phyloP scores from a whole-genome alignment of 169 alveolate genomes.

The Eimeria praecox region DNA sequence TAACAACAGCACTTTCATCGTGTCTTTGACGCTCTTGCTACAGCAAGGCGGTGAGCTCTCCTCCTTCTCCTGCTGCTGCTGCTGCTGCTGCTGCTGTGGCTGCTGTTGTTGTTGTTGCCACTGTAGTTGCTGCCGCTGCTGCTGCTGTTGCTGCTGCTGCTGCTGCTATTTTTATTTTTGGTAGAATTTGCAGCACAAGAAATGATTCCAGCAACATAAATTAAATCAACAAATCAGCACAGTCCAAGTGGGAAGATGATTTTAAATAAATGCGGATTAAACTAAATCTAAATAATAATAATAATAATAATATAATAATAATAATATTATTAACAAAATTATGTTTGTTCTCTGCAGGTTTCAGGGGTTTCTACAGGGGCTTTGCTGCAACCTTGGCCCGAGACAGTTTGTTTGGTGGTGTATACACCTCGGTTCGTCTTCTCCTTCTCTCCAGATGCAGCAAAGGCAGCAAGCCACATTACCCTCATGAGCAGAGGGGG shows the following conservation, averaged over 20 bases:
- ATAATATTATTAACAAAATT: not conserved
- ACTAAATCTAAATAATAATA: too few relatives aligned
- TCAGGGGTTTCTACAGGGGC: conserved; percentile 26
- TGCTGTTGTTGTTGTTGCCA: too few relatives aligned
- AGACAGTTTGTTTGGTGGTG: conserved; percentile 66
- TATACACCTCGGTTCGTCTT: conserved; percentile 6
- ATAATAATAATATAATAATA: too few relatives aligned
- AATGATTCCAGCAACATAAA: too few relatives aligned
- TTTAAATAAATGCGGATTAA: not conserved
- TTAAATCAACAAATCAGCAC: too few relatives aligned
- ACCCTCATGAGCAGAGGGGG: not conserved
- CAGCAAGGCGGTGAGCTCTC: not conserved
- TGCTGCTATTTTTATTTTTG: too few relatives aligned
- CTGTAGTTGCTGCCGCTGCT: too few relatives aligned
- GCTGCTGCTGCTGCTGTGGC: too few relatives aligned
- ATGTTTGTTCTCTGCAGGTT: conserved; percentile 38
- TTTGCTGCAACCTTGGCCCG: conserved; percentile 40
- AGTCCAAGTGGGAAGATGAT: not conserved
- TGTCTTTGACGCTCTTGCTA: conserved; percentile 19
- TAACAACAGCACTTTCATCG: not conserved
- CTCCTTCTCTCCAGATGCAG: not conserved
- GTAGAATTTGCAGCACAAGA: too few relatives aligned
- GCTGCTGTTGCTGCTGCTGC: too few relatives aligned
- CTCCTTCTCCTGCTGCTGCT: too few relatives aligned
- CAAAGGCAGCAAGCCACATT: not conserved